phyloP scores from a whole-genome alignment of 352 stramenopile species.

The Globisporangium acanthophoron region DNA sequence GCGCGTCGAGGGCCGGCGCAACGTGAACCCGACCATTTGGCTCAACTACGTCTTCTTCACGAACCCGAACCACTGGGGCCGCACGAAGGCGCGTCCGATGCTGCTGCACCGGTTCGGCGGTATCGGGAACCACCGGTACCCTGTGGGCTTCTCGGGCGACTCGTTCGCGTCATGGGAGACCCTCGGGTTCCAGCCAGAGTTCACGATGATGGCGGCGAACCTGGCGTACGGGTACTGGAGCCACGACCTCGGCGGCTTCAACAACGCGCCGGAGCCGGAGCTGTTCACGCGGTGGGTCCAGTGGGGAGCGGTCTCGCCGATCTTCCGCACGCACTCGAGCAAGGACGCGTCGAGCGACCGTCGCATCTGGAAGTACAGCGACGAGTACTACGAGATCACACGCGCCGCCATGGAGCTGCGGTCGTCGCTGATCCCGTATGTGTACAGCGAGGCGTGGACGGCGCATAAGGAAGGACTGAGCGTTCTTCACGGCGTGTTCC shows the following conservation, averaged over 20 bases:
- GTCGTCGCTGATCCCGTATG: slow-evolving; percentile 32
- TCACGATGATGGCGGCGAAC: slow-evolving; percentile 41
- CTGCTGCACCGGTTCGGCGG: slow-evolving; percentile 43
- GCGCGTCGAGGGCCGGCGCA: slow-evolving; percentile 13
- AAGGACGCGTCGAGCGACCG: slow-evolving; percentile 23
- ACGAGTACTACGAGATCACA: slow-evolving; percentile 24
- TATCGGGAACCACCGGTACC: slow-evolving; percentile 49
- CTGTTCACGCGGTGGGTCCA: slow-evolving; percentile 44
- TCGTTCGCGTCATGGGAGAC: slow-evolving; percentile 27
- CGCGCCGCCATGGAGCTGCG: slow-evolving; percentile 24
- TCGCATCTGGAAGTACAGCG: slow-evolving; percentile 29
- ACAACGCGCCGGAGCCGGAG: slow-evolving; percentile 21
- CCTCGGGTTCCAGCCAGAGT: slow-evolving; percentile 39
- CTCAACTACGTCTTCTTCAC: slow-evolving; percentile 44
- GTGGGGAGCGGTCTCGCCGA: slow-evolving; percentile 29
- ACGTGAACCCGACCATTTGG: slow-evolving; percentile 45
- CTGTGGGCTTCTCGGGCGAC: slow-evolving; percentile 47
- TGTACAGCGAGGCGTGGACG: slow-evolving; percentile 29
- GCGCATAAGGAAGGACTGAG: slow-evolving; percentile 23
- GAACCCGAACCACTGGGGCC: slow-evolving; percentile 24
- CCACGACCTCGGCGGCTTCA: slow-evolving; percentile 39
- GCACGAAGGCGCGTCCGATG: slow-evolving; percentile 19
- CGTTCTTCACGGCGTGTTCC: slow-evolving; percentile 33
- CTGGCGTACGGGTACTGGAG: slow-evolving; percentile 45
- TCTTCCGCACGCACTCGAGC: slow-evolving; percentile 38